Evolutionary conservation across 148 eudicot genomes (phyloP).

Genomic region (Persicaria maculosa): DNA sequence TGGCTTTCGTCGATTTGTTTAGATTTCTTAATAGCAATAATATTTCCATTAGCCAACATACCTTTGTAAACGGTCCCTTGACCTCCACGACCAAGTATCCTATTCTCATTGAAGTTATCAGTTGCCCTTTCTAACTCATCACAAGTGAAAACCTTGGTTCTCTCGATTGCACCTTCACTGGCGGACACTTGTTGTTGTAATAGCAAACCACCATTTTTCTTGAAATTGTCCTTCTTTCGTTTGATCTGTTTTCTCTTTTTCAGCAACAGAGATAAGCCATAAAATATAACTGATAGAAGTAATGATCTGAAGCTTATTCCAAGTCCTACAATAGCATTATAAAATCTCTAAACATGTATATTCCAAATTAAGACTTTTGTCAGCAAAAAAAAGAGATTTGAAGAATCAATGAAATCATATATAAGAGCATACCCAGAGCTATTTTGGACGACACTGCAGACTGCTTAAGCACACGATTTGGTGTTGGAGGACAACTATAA

Average conservation of each 20-base stretch:
- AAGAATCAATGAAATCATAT: neutral
- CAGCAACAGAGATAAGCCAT: neutral
- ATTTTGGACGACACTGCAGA: neutral
- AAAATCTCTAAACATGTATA: no score
- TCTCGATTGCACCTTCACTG: neutral
- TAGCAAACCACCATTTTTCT: neutral
- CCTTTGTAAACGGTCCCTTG: conserved; percentile 9
- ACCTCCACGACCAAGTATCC: conserved; percentile 1
- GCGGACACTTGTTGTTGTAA: neutral
- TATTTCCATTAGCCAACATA: neutral
- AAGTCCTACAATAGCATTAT: neutral
- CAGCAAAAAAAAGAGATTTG: no score
- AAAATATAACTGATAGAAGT: neutral
- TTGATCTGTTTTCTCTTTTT: neutral
- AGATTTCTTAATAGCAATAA: conserved; percentile 7
- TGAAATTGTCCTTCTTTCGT: conserved; percentile 2
- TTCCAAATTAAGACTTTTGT: no score
- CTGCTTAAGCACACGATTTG: neutral
- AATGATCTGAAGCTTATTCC: conserved; percentile 1
- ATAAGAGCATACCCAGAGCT: neutral
- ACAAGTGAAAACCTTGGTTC: neutral
- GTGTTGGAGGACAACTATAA: neutral
- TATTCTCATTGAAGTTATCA: neutral
- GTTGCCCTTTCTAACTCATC: conserved; percentile 5
- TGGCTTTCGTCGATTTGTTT: conserved; percentile 8